phyloP scores from a whole-genome alignment of 1,139 yeast genomes.

The Yamadazyma sp. region DNA sequence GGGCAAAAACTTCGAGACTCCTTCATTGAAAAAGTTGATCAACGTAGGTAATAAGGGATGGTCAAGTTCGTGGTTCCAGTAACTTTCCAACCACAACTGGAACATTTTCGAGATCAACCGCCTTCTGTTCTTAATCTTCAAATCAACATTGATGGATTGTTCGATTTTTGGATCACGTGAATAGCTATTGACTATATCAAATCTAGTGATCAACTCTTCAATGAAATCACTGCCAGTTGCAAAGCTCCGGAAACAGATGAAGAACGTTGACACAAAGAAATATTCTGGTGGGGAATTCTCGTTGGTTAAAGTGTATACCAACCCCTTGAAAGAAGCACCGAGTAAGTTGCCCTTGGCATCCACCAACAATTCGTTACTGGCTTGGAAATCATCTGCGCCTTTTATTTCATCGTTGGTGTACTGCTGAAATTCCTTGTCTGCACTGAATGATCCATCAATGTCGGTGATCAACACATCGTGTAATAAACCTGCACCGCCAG shows the following conservation, averaged over 20 bases:
- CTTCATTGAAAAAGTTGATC: constrained; percentile 77
- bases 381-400: constrained; percentile 15
- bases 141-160: constrained; percentile 45
- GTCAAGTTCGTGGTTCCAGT: constrained; percentile 73
- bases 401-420: constrained; percentile 25
- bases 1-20: constrained; percentile 56
- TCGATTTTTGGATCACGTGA: constrained; percentile 24
- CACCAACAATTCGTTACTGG: constrained; percentile 48
- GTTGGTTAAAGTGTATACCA: constrained; percentile 70
- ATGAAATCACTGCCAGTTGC: constrained; percentile 68
- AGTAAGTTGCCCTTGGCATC: constrained; percentile 54
- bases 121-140: constrained; percentile 62
- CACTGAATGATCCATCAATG: constrained; percentile 43
- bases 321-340: constrained; percentile 79
- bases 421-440: constrained; percentile 38
- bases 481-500: constrained; percentile 58
- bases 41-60: constrained; percentile 62
- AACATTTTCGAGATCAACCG: constrained; percentile 66
- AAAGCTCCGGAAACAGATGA: constrained; percentile 77
- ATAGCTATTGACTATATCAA: constrained; percentile 49
- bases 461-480: constrained; percentile 49
- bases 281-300: constrained; percentile 70
- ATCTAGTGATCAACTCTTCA: constrained; percentile 67
- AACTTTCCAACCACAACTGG: constrained; percentile 84
- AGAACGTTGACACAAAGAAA: constrained; percentile 72